Conservation (phyloP, 306 rosid species). For the Vicia villosa region DNA sequence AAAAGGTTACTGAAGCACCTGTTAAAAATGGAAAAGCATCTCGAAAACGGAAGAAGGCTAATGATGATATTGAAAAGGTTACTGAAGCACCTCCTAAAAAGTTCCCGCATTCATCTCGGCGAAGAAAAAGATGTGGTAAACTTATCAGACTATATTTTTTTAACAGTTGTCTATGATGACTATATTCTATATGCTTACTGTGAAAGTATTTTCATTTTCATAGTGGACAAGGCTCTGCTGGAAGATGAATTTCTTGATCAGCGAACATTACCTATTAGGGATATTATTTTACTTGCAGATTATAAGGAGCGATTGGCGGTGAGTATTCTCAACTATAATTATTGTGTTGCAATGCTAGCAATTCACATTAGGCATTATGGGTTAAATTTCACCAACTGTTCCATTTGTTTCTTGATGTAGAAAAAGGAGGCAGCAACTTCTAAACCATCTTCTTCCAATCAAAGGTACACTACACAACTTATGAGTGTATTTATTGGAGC, state of each 20-base stretch:
- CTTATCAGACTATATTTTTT: slow-evolving; percentile 11
- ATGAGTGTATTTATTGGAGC: slow-evolving; percentile 1
- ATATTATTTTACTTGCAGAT: slow-evolving; percentile 70
- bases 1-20: slow-evolving; percentile 42
- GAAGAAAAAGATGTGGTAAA: slow-evolving; percentile 69
- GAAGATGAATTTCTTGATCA: slow-evolving; percentile 77
- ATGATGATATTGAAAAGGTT: slow-evolving; percentile 45
- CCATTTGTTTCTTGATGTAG: slow-evolving; percentile 49
- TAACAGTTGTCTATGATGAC: slow-evolving; percentile 11
- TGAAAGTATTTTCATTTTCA: slow-evolving; percentile 38
- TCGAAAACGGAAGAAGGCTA: slow-evolving; percentile 49
- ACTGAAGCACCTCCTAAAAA: slow-evolving; percentile 56
- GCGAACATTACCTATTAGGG: slow-evolving; percentile 52
- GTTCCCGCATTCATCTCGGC: slow-evolving; percentile 75
- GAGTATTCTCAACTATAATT: slow-evolving; percentile 34
- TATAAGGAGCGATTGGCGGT: slow-evolving; percentile 71
- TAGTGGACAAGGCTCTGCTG: slow-evolving; percentile 78
- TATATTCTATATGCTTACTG: slow-evolving; percentile 30
- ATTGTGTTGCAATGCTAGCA: neutral
- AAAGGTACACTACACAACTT: slow-evolving; percentile 58
- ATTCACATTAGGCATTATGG: slow-evolving; percentile 12
- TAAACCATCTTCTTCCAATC: slow-evolving; percentile 46
- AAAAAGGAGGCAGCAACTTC: slow-evolving; percentile 63
- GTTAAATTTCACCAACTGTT: slow-evolving; percentile 31
- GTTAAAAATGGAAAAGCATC: slow-evolving; percentile 60